Conservation (phyloP, 305 asterid genomes). For the Andrographis paniculata region DNA sequence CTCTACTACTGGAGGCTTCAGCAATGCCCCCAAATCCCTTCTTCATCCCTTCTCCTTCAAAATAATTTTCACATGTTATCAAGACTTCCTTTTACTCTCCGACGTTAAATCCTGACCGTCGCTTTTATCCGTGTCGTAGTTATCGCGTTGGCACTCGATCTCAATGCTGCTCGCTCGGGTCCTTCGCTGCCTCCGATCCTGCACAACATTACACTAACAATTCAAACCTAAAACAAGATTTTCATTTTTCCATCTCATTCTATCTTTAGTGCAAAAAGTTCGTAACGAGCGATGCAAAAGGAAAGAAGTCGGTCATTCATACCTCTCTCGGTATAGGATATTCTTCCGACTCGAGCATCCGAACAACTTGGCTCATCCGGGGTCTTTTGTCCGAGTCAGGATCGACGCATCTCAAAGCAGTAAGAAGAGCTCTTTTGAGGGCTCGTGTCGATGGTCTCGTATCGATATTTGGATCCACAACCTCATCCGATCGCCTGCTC, state of each 20-base stretch:
- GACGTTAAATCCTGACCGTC: conserved; percentile 52
- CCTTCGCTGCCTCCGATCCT: conserved; percentile 84
- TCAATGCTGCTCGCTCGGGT: conserved; percentile 60
- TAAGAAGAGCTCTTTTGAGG: conserved; percentile 80
- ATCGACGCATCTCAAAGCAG: conserved; percentile 95
- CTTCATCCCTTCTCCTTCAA: no score
- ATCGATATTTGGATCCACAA: conserved; percentile 82
- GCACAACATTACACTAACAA: background rate
- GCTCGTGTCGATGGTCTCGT: conserved; percentile 80
- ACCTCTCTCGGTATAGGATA: conserved; percentile 98
- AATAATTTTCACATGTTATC: no score
- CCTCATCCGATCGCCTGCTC: conserved; percentile 85
- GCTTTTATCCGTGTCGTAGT: conserved; percentile 70
- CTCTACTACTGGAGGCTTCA: no score
- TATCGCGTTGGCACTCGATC: conserved; percentile 48
- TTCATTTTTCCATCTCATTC: no score
- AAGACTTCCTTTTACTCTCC: conserved; percentile 40
- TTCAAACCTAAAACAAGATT: background rate
- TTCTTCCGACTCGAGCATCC: conserved; percentile 97
- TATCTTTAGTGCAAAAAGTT: no score
- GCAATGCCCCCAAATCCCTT: no score
- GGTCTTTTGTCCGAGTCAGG: conserved; percentile 98
- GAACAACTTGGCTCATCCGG: conserved; percentile 89
- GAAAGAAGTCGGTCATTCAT: conserved; percentile 10
- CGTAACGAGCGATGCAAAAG: background rate